Base-by-base conservation (phyloP, 2,329 filamentous ascomycete genomes). In the Aspergillus texensis region DNA sequence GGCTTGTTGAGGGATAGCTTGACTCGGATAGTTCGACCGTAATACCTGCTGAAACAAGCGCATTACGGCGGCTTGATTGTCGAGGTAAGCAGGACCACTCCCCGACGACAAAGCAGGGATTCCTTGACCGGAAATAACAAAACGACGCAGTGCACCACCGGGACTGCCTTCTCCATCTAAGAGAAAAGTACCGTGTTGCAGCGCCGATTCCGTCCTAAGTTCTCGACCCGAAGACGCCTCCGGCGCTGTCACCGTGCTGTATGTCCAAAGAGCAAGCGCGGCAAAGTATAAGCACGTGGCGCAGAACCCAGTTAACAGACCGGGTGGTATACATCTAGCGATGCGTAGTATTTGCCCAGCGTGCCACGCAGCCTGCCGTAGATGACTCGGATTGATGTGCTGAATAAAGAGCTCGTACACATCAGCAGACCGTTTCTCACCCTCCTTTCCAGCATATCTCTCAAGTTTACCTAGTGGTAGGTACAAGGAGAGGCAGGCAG, bases 271-370 rank as follows among this genome's bases (percentile, higher is more conserved):
- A 0, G 87, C 86, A 5, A 93, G 79, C 14, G 85, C 85, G 1
- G 90, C 89, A 70, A 92, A 89, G 71, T 91, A 90, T 0, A 91
- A 83, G 0, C 86, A 87, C 8, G 92, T 85, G 0, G 89, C 88
- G 65, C 87, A 86, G 72, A 92, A 91, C 65, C 89, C 87, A 50
- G 86, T 85, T 4, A 91, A 75, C 12, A 84, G 80, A 0, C 83
- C 81, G 1, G 78, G 73, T 0, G 86, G 83, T 55, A 89, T 84
- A 55, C 78, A 64, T 69, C 83, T 85, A 2, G 88, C 89, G 46
- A 85, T 84, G 9, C 87, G 84, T 6, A 92, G 73, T 1, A 90
- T 82, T 73, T 91, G 90, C 0, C 88, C 89, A 1, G 90, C 89
- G 67, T 89, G 88, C 85, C 86, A 91, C 0, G 91, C 61, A 2